Conservation (phyloP, 2,329 filamentous ascomycete genomes). For the Pseudogymnoascus sp. region DNA sequence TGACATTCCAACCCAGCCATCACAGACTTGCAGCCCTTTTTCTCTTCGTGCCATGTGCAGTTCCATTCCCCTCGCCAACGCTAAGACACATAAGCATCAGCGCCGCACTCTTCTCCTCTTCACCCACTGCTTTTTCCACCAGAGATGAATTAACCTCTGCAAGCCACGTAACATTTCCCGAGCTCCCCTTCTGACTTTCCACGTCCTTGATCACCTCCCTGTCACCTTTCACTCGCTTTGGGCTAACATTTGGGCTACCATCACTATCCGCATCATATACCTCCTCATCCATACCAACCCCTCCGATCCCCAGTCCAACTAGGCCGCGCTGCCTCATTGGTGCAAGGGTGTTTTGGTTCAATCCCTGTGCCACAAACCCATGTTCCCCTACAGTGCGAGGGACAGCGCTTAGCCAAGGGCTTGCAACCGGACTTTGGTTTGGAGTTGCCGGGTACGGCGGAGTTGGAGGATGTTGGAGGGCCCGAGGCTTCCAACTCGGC, state of each 20-base stretch:
- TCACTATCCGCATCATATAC: neutral
- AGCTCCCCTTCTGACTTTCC: neutral
- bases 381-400: conserved; percentile 20
- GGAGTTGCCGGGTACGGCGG: neutral
- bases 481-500: neutral
- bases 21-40: neutral
- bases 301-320: neutral
- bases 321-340: neutral
- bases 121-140: neutral
- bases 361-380: neutral
- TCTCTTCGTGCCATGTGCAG: neutral
- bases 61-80: neutral
- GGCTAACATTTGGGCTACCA: neutral
- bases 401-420: conserved; percentile 38
- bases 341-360: neutral
- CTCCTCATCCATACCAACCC: neutral
- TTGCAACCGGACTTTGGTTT: conserved; percentile 17
- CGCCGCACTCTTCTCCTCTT: conserved; percentile 3
- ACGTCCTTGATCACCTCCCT: neutral
- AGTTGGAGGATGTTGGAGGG: neutral
- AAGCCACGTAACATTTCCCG: neutral
- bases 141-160: neutral
- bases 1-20: neutral
- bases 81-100: conserved; percentile 6
- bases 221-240: neutral